A percentile compares a stretch with the other conserved stretches of the same genome.
These are phyloP conservation scores for Claviceps sp. DNA, from an alignment of 2,329 filamentous ascomycete genomes.

Conservation along the genomic window DNA sequence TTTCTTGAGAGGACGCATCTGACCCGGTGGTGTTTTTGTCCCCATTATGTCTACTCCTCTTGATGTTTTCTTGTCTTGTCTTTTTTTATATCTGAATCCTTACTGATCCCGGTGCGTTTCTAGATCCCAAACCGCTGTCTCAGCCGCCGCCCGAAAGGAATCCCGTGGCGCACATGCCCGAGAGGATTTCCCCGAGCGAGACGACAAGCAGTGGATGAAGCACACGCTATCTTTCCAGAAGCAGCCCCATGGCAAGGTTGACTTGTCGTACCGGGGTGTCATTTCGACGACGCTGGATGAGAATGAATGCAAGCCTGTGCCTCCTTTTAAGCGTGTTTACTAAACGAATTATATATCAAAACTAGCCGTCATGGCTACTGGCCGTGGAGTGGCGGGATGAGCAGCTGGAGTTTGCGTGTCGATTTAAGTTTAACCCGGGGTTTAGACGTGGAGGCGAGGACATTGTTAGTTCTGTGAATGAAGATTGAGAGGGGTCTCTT, in stretches of 20 bases:
- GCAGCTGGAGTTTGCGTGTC: background rate
- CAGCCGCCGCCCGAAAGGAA: slow-evolving; percentile 90
- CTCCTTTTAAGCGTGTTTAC: slow-evolving; percentile 91
- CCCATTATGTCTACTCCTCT: background rate
- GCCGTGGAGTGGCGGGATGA: background rate
- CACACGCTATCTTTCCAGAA: slow-evolving; percentile 96
- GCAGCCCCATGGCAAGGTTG: slow-evolving; percentile 73
- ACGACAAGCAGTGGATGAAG: slow-evolving; percentile 98
- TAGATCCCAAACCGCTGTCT: slow-evolving; percentile 77
- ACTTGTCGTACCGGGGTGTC: slow-evolving; percentile 77
- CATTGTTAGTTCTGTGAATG: background rate
- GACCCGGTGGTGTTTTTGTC: background rate
- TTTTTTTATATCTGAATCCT: background rate
- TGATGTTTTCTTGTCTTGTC: background rate
- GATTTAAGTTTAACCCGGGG: background rate
- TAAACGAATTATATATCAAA: slow-evolving; percentile 29
- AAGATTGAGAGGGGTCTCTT: slow-evolving; percentile 2
- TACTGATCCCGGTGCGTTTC: background rate
- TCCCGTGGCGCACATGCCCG: slow-evolving; percentile 93
- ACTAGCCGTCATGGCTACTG: no score
- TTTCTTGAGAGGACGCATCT: no score
- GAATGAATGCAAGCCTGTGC: slow-evolving; percentile 89
- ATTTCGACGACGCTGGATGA: slow-evolving; percentile 77
- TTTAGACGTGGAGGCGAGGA: background rate
- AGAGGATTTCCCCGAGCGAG: slow-evolving; percentile 90